Evolutionary conservation across 139 green algal genomes (phyloP), one percentile per base, ranked within the genome.

Genomic region (Picochlorum sp.): DNA sequence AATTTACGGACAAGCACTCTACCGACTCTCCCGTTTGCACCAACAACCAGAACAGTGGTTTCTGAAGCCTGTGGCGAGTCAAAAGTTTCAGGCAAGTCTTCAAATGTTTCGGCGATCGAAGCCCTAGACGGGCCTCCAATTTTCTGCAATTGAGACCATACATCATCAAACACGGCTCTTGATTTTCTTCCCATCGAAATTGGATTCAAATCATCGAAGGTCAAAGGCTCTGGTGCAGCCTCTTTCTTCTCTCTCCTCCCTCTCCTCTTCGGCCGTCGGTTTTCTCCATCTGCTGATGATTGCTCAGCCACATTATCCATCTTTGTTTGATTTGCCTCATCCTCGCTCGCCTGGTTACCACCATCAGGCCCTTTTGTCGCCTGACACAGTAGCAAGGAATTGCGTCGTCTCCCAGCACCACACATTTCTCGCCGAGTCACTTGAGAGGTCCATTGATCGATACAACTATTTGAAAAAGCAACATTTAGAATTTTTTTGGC

Each of bases 21-120:
- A 29, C 92, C 92, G 7, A 97, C 86, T 9, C 87, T 66, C 7
- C 90, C 91, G 5, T 90, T 96, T 33, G 88, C 93, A 0, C 93
- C 93, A 0, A 87, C 70, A 6, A 99, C 89, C n/a, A 99, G 74
- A 20, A 99, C 90, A 1, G 71, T 94, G 10, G 92, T 98, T 55
- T 69, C 77, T 22, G 67, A 55, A 13, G 89, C 90, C 24, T 85
- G 68, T 0, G 81, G 81, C 0, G 78, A 70, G 14, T 79, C 68
- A 26, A 32, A 64, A 25, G 20, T 39, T 28, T 32, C 57, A 22
- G 36, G 57, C 18, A 33, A 18, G 2, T 64, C 39, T 0, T 59
- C 9, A 28, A 28, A 7, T 54, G n/a, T 29, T 4, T 8, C 7
- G 26, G 24, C 39, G n/a, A 52, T 5, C 50, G n/a, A 59, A 47